A percentile compares a stretch with the other conserved stretches of the same genome.
phyloP scores from a whole-genome alignment of 306 rosid genomes.

The Acacia crassicarpa region DNA sequence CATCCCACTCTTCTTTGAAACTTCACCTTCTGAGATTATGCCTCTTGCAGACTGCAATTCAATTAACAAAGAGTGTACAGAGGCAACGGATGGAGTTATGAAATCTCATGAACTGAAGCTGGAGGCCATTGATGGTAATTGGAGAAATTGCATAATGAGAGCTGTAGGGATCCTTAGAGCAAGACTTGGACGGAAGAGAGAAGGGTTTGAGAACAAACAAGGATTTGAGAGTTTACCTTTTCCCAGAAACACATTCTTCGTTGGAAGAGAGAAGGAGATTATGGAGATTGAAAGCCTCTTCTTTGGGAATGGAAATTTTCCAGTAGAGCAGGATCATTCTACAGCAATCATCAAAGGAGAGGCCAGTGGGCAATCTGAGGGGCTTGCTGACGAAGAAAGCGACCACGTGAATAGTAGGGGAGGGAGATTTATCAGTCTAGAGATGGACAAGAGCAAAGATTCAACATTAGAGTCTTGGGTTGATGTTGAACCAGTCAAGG shows the following conservation, averaged over 20 bases:
- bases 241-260: slow-evolving; percentile 60
- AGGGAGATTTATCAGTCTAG: slow-evolving; percentile 69
- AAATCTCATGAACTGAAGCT: slow-evolving; percentile 63
- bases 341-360: slow-evolving; percentile 45
- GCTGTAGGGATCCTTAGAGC: slow-evolving; percentile 58
- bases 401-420: slow-evolving; percentile 45
- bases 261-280: slow-evolving; percentile 83
- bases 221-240: slow-evolving; percentile 62
- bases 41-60: slow-evolving; percentile 53
- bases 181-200: slow-evolving; percentile 74
- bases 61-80: slow-evolving; percentile 61
- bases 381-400: slow-evolving; percentile 81
- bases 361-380: slow-evolving; percentile 71
- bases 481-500: slow-evolving; percentile 67
- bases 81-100: slow-evolving; percentile 66
- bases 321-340: slow-evolving; percentile 50
- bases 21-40: slow-evolving; percentile 53
- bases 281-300: slow-evolving; percentile 67
- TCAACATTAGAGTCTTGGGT: slow-evolving; percentile 67
- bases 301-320: slow-evolving; percentile 53
- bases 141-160: slow-evolving; percentile 63
- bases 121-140: slow-evolving; percentile 69
- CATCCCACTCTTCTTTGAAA: slow-evolving; percentile 72
- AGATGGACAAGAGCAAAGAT: slow-evolving; percentile 65
- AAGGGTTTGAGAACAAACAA: slow-evolving; percentile 32